phyloP scores from a whole-genome alignment of 139 green algal species.

The Ulvella scutata region DNA sequence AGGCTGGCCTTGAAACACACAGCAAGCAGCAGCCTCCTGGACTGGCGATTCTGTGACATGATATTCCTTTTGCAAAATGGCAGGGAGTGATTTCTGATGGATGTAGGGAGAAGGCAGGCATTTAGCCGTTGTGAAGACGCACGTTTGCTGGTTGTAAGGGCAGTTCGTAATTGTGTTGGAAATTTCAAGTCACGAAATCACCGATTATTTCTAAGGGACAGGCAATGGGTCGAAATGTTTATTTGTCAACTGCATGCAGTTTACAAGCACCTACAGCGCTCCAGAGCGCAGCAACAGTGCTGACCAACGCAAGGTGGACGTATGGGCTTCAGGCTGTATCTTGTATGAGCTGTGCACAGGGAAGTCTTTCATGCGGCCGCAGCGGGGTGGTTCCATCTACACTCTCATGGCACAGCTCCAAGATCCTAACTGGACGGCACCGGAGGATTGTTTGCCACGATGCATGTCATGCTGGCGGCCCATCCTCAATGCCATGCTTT shows the following conservation, averaged over 20 bases:
- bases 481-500: not conserved
- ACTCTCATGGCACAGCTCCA: not conserved
- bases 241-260: not conserved
- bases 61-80: too few relatives aligned
- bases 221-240: too few relatives aligned
- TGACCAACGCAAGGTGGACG: constrained; percentile 24
- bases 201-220: too few relatives aligned
- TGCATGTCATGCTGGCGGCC: not conserved
- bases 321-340: constrained; percentile 73
- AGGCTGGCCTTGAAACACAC: too few relatives aligned
- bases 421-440: not conserved
- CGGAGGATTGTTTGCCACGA: not conserved
- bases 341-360: constrained; percentile 72
- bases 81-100: too few relatives aligned
- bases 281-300: not conserved
- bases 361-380: not conserved
- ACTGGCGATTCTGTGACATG: too few relatives aligned
- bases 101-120: too few relatives aligned
- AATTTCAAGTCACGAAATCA: too few relatives aligned
- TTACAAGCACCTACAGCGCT: not conserved
- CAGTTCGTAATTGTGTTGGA: too few relatives aligned
- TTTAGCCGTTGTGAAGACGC: too few relatives aligned
- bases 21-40: too few relatives aligned
- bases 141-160: too few relatives aligned
- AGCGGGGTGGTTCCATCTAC: not conserved